Percentiles rank a stretch among this genome's conserved stretches.
Evolutionary conservation across 2,329 filamentous ascomycete species (phyloP).

Genomic region (Verticillium alfalfae): DNA sequence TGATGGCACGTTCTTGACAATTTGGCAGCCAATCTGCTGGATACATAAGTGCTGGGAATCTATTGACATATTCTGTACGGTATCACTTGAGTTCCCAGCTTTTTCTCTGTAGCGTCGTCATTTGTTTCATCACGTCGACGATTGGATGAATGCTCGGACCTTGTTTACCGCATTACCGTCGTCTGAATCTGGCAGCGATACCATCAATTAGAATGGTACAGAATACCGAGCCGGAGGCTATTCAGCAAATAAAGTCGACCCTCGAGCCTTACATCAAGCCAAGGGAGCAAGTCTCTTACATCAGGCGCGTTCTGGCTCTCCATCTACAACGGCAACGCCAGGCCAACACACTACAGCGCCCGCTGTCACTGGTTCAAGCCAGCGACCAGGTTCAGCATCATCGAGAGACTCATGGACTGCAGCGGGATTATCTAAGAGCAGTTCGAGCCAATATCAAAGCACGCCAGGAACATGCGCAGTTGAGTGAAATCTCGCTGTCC

Average conservation of each 20-base stretch:
- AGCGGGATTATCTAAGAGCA: conserved; percentile 50
- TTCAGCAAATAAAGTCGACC: conserved; percentile 32
- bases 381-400: conserved; percentile 22
- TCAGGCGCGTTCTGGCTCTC: conserved; percentile 49
- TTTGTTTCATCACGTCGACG: too few relatives aligned
- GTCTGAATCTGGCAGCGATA: background rate
- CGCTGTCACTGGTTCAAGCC: conserved; percentile 42
- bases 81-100: too few relatives aligned
- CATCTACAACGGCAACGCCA: conserved; percentile 34
- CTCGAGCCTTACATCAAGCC: conserved; percentile 50
- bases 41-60: too few relatives aligned
- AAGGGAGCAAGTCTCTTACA: conserved; percentile 50
- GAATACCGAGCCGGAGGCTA: conserved; percentile 24
- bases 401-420: conserved; percentile 11
- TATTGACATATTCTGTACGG: too few relatives aligned
- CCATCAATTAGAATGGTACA: background rate
- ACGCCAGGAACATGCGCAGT: conserved; percentile 37
- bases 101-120: too few relatives aligned
- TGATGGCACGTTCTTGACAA: too few relatives aligned
- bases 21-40: too few relatives aligned
- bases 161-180: background rate
- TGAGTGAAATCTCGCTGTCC: conserved; percentile 16
- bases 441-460: conserved; percentile 47
- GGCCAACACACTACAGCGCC: conserved; percentile 12
- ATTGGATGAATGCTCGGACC: too few relatives aligned